Base-by-base conservation (phyloP, 495 filamentous ascomycete species). In the Daldinia grandis region DNA sequence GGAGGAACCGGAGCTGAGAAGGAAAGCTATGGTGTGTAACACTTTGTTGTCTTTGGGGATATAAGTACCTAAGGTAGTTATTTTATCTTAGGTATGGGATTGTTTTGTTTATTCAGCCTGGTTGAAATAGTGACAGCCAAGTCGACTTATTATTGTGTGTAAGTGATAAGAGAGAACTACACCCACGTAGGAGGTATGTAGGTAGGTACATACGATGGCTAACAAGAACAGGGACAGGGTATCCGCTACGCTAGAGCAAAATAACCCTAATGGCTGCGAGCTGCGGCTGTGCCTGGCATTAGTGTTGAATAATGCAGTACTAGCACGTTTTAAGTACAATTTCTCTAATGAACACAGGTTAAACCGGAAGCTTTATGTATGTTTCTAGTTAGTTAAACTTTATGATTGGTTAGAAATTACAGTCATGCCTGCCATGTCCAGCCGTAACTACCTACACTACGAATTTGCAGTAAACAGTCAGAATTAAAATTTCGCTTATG, bases 401-500 rank as follows among this genome's bases (percentile, higher is more conserved):
- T 57, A 6, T 62, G 57, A 68, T 61, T 68, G 15, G 64, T 68
- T 50, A 19, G 64, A 61, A 67, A 14, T 49, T 33, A 6, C n/a
- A 17, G 0, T 19, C 40, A 3, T 44, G 7, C 40, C n/a, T 8
- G 40, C 17, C 30, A 2, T 28, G 27, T 28, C 27, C 31, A 33
- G 31, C n/a, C 19, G 19, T n/a, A n/a, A n/a, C n/a, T n/a, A n/a
- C n/a, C n/a, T n/a, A n/a, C n/a, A n/a, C n/a, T n/a, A n/a, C n/a
- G 24, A 53, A 53, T 53, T 28, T 27, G 49, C 49, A 25, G 4
- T 47, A 47, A 47, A n/a, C n/a, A 44, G n/a, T n/a, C n/a, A n/a
- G n/a, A n/a, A n/a, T 42, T 38, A 38, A 64, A 67, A 71, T 71
- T 66, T 71, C 68, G 68, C 63, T 71, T 67, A 72, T 68, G 60